Evolutionary conservation across 2,329 filamentous ascomycete species (phyloP), one percentile per base, ranked within the genome.

Genomic region (Aspergillus brunneoviolaceus): DNA sequence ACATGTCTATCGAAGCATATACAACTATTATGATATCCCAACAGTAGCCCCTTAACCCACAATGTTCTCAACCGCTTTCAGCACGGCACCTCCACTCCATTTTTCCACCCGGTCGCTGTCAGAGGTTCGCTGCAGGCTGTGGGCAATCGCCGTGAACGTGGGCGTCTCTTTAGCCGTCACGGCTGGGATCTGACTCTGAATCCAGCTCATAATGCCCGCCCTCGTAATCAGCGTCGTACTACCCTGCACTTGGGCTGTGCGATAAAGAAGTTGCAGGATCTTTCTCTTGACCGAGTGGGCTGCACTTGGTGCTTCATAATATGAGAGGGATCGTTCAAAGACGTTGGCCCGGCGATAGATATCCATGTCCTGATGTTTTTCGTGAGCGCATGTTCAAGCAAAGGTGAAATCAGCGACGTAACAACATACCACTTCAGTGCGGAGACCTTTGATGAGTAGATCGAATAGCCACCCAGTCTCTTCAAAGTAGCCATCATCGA

Each of bases 141-240:
- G 76, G 67, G 84, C 83, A 68, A 95, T 82, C 61, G 78, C 81
- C 55, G 86, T 77, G 25, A 86, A 74, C 19, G 79, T 77, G 16
- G 64, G 65, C 27, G 61, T 65, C 31, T 74, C 69, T 58, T 72
- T 72, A 0, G 74, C 76, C 64, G 85, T 83, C 16, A 82, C 80
- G 49, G 75, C 74, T 4, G 81, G 82, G 39, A 84, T 73, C 67
- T 86, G 85, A 60, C 84, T 83, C 60, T 88, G 83, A 9, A 94
- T 80, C 92, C 92, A 96, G 65, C 84, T 88, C 56, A 94, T 73
- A 21, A 90, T 79, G 16, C 90, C 91, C 49, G 89, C 87, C 59
- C 92, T 82, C 1, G 92, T 96, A 42, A 92, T 83, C 50, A 96
- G 80, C n/a, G 89, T 94, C 4, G 88, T 90, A 73, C 89, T 91